Base-by-base conservation (phyloP, 805 yeast species). In the Yamadazyma olivae region DNA sequence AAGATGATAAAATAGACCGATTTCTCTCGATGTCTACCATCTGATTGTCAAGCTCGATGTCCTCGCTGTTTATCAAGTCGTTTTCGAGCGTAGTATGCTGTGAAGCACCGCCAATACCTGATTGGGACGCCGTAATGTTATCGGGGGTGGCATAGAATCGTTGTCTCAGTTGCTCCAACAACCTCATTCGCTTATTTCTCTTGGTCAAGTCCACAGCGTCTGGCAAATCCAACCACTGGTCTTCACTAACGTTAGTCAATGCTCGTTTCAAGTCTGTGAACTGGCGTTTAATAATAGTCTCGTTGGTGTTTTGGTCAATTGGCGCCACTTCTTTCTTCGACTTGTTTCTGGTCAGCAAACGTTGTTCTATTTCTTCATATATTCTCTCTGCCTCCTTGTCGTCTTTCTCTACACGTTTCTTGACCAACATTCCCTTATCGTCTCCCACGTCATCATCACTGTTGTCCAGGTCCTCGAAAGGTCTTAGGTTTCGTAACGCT, bases 191-290 rank as follows among this genome's bases (percentile, higher is more conserved):
- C 47, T 89, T 87, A 57, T 88, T 88, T 39, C 77, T 68, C 50
- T 79, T 73, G 0, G 99, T 93, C 50, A 86, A 65, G 57, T 91
- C 98, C 1, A 88, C 84, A 1, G 87, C 93, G 44, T 88, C 96
- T 0, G 98, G 98, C 3, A 91, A 52, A 41, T 67, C 71, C 4
- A 74, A 70, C 99, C 99, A 91, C 50, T 90, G 81, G 3, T 77
- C 83, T 15, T 67, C 74, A 3, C 84, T 67, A 0, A 91, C 75
- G 0, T 57, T 48, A 0, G 80, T 63, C 25, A 90, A 57, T 1
- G 71, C 77, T 18, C 80, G 61, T 51, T 90, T 89, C 41, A 83
- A 63, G 50, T 83, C 91, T 1, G 75, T 63, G 54, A 88, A 86
- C 43, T 81, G 78, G 19, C 48, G 46, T 20, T 57, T 50, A 3